A percentile compares a stretch with the other conserved stretches of the same genome.
phyloP scores from a whole-genome alignment of 305 asterid genomes.

The Fraxinus platypoda region DNA sequence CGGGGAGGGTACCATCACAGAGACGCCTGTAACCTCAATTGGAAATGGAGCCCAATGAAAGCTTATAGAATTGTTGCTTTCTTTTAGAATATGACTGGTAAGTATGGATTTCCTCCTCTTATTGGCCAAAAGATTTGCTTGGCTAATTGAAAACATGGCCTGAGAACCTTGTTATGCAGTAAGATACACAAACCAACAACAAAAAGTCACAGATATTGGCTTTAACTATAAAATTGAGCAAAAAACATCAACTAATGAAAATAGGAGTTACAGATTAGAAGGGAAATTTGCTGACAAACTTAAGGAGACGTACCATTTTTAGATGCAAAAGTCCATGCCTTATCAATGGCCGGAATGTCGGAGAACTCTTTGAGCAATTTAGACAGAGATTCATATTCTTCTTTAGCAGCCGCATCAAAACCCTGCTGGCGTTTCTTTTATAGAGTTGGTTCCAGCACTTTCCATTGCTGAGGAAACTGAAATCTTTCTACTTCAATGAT shows the following conservation, averaged over 20 bases:
- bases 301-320: constrained; percentile 45
- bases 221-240: constrained; percentile 9
- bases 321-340: constrained; percentile 82
- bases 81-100: constrained; percentile 58
- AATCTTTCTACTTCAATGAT: constrained; percentile 28
- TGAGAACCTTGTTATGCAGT: constrained; percentile 52
- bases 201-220: constrained; percentile 10
- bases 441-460: constrained; percentile 35
- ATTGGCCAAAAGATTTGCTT: constrained; percentile 73
- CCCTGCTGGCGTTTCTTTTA: constrained; percentile 36
- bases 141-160: constrained; percentile 71
- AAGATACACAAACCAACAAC: constrained; percentile 16
- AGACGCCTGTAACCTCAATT: constrained; percentile 63
- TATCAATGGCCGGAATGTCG: constrained; percentile 68
- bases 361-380: constrained; percentile 64
- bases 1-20: constrained; percentile 76
- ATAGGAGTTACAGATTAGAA: background rate
- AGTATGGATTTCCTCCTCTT: constrained; percentile 63
- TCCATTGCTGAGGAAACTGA: constrained; percentile 53
- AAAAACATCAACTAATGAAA: background rate
- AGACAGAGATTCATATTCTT: constrained; percentile 56
- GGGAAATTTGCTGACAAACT: background rate
- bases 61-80: constrained; percentile 40
- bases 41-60: constrained; percentile 89
- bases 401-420: constrained; percentile 44